phyloP scores from a whole-genome alignment of 2,329 filamentous ascomycete species.

The Aspergillus spinulosporus region DNA sequence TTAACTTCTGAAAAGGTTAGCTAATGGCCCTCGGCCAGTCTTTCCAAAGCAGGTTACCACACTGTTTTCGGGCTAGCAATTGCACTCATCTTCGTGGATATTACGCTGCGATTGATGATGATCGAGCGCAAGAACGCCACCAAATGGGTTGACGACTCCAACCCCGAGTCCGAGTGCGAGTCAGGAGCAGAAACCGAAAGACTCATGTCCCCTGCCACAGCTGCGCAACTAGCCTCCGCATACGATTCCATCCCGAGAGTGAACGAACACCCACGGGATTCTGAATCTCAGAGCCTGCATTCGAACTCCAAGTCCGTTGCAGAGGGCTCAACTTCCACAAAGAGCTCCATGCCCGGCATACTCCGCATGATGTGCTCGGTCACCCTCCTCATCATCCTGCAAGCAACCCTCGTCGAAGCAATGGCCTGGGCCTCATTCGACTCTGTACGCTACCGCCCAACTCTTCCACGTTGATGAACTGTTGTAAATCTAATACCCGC shows the following conservation, averaged over 20 bases:
- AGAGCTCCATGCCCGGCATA: slow-evolving; percentile 22
- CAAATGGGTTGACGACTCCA: slow-evolving; percentile 16
- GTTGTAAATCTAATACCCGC: neutral
- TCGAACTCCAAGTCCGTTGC: neutral
- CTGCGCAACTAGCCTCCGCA: neutral
- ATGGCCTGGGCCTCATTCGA: slow-evolving; percentile 58
- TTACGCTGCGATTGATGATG: slow-evolving; percentile 60
- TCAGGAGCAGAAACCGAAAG: slow-evolving; percentile 1
- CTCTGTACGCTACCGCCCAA: slow-evolving; percentile 23
- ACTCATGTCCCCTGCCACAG: slow-evolving; percentile 10
- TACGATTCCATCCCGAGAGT: neutral
- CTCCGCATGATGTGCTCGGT: slow-evolving; percentile 41
- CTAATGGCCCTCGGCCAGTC: slow-evolving; percentile 14
- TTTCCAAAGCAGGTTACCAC: slow-evolving; percentile 31
- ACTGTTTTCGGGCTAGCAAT: slow-evolving; percentile 39
- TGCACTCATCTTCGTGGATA: slow-evolving; percentile 58
- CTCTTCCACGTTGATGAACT: neutral
- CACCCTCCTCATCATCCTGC: slow-evolving; percentile 47
- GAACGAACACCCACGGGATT: neutral
- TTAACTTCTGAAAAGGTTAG: too few relatives aligned
- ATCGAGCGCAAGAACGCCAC: slow-evolving; percentile 48
- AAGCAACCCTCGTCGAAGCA: slow-evolving; percentile 50
- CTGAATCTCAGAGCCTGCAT: neutral
- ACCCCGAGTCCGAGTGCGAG: neutral
- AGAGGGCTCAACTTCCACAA: neutral